Base-by-base conservation (phyloP, 768 basidiomycete genomes). In the Lentinus tigrinus region DNA sequence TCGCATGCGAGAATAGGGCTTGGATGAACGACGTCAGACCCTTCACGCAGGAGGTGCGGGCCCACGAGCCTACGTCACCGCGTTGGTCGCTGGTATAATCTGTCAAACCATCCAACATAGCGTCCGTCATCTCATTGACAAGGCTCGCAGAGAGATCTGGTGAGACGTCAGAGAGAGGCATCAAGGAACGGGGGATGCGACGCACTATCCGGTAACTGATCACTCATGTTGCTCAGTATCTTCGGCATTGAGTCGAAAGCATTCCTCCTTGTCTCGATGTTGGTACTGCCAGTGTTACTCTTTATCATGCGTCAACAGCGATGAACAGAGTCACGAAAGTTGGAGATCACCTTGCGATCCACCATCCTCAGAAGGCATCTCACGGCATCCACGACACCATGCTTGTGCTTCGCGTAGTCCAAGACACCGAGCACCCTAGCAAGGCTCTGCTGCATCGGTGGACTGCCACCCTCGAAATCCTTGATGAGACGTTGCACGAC, bases 11-110 rank as follows among this genome's bases (percentile, higher is more conserved):
- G 63, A 89, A 77, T 3, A 92, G 65, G 24, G 81, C 74, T 64
- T 79, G 75, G 43, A 81, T 74, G 57, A 85, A 72, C 8, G 76
- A 73, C 17, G 83, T 77, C 54, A 95, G 73, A 10, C 88, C 88
- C 46, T 77, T 78, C 50, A 95, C 80, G 65, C 88, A 91, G 2
- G 85, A 84, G 7, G 90, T 81, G 61, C 96, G 90, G 51, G 95
- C 82, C 94, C 95, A 97, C 2, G 96, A 98, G 40, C 96, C 96
- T 37, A 99, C 89, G 69, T 99, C 97, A 4, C 96, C 96, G 63
- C 96, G 86, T 69, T 97, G 91, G 69, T 99, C 96, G 47, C 84
- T 85, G 5, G 92, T 89, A 69, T 98, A 99, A 74, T 99, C 95
- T 19, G 84, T 78, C 52, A 99, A 73, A 3, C 93, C 95, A n/a